Evolutionary conservation across 805 yeast species (phyloP), one percentile per base, ranked within the genome.

Genomic region (Candida pseudofarinosa): DNA sequence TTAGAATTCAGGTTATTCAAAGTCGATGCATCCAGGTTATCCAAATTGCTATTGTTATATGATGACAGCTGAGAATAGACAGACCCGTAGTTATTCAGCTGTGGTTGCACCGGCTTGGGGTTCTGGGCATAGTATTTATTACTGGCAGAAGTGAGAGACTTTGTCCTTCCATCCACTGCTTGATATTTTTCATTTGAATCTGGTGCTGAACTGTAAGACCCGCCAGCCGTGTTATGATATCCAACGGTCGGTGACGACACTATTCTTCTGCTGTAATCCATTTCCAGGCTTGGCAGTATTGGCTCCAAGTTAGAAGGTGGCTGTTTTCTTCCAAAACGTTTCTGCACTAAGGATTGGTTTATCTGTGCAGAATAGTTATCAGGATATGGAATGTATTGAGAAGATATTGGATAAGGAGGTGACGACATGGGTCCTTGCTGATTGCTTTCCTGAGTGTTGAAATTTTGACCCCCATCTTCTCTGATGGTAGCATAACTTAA

Each of bases 171-270:
- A 23, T 23, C 28, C 10, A 10, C 28, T 10, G 28, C 28, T 23
- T 23, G 28, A 23, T 23, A 7, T 23, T 23, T 23, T 7, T 23
- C 28, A 23, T 23, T 23, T 7, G 10, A 7, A 23, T 23, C 28
- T 7, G 28, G 28, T 10, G 10, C 10, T 7, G 6, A 7, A 23
- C 10, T 23, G 28, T 23, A 23, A 23, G 28, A 23, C 10, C 28
- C 28, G 10, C 10, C 10, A 23, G 28, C 28, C 10, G 40, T 30
- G n/a, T 30, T 37, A 38, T 46, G 41, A 13, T 50, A 51, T n/a
- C 55, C 51, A 17, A 57, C 45, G 5, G 41, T 44, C 3, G 67
- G 65, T 1, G 65, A 51, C 1, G 70, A 63, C 5, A 57, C 67
- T n/a, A 63, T 58, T 41, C 71, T 43, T 39, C 65, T 49, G 0